Evolutionary conservation across 2,329 filamentous ascomycete species (phyloP), one percentile per base, ranked within the genome.

Genomic region (Apiospora pterosperma): DNA sequence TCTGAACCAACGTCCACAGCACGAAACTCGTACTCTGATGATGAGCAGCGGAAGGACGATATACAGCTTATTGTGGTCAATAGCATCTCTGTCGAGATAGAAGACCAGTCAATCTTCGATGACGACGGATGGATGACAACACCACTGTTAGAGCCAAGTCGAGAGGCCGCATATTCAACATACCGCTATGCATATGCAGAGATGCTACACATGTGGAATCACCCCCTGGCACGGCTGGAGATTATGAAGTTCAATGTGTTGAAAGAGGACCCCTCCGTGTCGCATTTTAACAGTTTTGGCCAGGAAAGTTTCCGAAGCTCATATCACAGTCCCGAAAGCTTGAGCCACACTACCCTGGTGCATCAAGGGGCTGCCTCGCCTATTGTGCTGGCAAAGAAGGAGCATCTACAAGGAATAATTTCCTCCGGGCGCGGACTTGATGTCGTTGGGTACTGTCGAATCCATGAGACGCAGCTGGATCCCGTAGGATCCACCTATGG

Each of bases 181-280:
- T 91, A 90, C 71, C 85, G 89, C 39, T 85, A 86, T 66, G 82
- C 84, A 0, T 91, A 91, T 69, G 88, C 88, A n/a, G 87, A 90
- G 74, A 83, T 91, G 76, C 80, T 91, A 4, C 88, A 88, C 68
- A 85, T 87, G 76, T 91, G 89, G 89, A 80, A 82, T 2, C 83
- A 88, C 64, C 87, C 87, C 0, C 76, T 90, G 5, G 82, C 86
- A 36, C 81, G 88, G 21, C 81, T 91, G 1, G 89, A 91, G 72
- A 84, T 91, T 34, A 82, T 91, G 76, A 91, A 91, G 71, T 91
- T 90, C 71, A 90, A 90, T 67, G 82, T 86, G 4, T 77, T 90
- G 42, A 84, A 84, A 63, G 84, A 85, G 31, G 80, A 83, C 59
- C 74, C 73, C 23, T 67, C 70, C 59, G 69, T 73, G 63, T 59